Evolutionary conservation across 768 basidiomycete genomes (phyloP).

Genomic region (Trametes cubensis): DNA sequence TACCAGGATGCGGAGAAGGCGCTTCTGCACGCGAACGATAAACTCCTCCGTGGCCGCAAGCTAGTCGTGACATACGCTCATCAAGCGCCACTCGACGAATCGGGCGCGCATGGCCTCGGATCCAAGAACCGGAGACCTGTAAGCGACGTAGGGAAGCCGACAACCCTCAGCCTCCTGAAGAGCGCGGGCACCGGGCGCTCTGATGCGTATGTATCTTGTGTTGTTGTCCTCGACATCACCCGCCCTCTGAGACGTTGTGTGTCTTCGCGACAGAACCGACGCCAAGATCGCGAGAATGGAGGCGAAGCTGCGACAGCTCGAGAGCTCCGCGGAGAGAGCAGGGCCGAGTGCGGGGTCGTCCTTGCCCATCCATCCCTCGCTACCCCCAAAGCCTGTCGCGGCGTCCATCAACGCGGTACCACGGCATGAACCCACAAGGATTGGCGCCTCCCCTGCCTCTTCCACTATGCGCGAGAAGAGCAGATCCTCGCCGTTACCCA

Average conservation of each 20-base stretch:
- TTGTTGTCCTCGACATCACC: neutral
- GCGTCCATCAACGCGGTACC: constrained; percentile 5
- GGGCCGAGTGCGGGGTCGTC: constrained; percentile 18
- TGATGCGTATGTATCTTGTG: constrained; percentile 42
- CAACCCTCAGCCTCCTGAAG: constrained; percentile 88
- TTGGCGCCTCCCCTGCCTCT: neutral
- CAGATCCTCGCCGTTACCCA: constrained; percentile 12
- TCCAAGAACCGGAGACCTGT: constrained; percentile 43
- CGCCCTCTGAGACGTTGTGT: neutral
- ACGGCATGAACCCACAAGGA: constrained; percentile 11
- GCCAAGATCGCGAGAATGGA: constrained; percentile 96
- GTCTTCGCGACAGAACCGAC: constrained; percentile 55
- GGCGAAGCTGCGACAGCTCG: constrained; percentile 88
- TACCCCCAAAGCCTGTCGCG: constrained; percentile 37
- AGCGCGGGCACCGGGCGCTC: constrained; percentile 54
- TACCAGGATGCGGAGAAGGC: constrained; percentile 83
- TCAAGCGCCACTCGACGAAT: constrained; percentile 62
- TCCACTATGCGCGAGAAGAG: neutral
- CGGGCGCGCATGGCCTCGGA: constrained; percentile 20
- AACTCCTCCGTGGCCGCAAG: constrained; percentile 83
- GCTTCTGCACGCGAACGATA: constrained; percentile 70
- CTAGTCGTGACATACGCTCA: constrained; percentile 91
- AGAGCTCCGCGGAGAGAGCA: constrained; percentile 32
- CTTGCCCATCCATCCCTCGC: constrained; percentile 24
- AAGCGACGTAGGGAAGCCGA: constrained; percentile 70